These are phyloP conservation scores for Amaranthus cruentus DNA, from an alignment of 148 eudicot genomes.

Conservation along the genomic window DNA sequence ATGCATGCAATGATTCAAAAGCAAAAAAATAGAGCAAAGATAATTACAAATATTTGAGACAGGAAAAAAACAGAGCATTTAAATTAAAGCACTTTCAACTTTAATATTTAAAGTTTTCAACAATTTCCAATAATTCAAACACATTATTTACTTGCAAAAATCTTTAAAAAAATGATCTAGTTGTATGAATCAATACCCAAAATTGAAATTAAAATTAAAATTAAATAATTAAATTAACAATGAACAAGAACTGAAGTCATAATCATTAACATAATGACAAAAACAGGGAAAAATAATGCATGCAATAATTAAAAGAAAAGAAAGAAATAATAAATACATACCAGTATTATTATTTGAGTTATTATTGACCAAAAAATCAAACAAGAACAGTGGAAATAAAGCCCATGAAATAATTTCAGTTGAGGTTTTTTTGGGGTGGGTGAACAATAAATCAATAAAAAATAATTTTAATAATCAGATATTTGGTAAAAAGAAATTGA, in stretches of 20 bases:
- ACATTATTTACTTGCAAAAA: no score
- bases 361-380: neutral
- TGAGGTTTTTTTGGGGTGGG: neutral
- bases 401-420: neutral
- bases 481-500: neutral
- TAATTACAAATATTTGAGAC: no score
- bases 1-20: no score
- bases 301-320: constrained; percentile 4
- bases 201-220: neutral
- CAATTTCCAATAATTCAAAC: no score
- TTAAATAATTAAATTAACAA: neutral
- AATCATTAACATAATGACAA: neutral
- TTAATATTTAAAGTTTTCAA: no score
- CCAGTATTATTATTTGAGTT: neutral
- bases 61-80: no score
- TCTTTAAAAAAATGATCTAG: no score
- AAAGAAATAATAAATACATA: constrained; percentile 3
- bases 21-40: no score
- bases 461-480: neutral
- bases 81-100: no score
- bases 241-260: neutral
- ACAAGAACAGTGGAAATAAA: neutral
- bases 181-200: neutral
- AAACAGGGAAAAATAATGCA: neutral
- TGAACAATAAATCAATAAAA: neutral